Base-by-base conservation (phyloP, 73 alveolate genomes). In the Strombidium stylifer region DNA sequence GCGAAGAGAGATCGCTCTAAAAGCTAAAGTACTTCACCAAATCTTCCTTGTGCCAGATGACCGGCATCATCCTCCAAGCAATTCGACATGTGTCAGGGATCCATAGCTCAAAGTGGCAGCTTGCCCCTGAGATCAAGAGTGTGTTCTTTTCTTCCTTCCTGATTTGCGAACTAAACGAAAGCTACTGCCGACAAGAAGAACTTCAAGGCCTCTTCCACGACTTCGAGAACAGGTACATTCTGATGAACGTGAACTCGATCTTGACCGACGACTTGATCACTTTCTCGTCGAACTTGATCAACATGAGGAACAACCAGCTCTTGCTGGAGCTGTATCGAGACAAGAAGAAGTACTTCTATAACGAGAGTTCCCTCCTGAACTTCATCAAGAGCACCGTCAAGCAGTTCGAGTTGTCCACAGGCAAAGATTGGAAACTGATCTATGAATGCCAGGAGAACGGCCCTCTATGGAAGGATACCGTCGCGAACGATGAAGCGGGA, bases 361-460 rank as follows among this genome's bases (percentile, higher is more conserved):
- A 28, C 27, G 30, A 64, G 37, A 64, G 45, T 41, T 64, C 45
- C 42, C 41, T 62, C 31, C 23, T 39, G 14, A 65, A 62, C 8
- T 64, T 64, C 51, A 28, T 46, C 27, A 64, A 64, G 44, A 30
- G n/a, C n/a, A n/a, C n/a, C n/a, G n/a, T n/a, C n/a, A n/a, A n/a
- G n/a, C n/a, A n/a, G n/a, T n/a, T n/a, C n/a, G n/a, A n/a, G n/a
- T n/a, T n/a, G n/a, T n/a, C n/a, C n/a, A n/a, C n/a, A n/a, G n/a
- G n/a, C n/a, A n/a, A 46, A 19, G 25, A 64, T 32, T 44, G 45
- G 23, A 51, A 64, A 7, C 27, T 45, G 15, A 2, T 45, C 1
- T 44, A 47, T 40, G 64, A 28, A 31, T 64, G 25, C 55, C 14
- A 64, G 15, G 28, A 59, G 21, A 46, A 64, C n/a, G n/a, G n/a